A percentile compares a stretch with the other conserved stretches of the same genome.
These are phyloP conservation scores for Penicillium sp. DNA, from an alignment of 2,329 filamentous ascomycete genomes.

Conservation along the genomic window DNA sequence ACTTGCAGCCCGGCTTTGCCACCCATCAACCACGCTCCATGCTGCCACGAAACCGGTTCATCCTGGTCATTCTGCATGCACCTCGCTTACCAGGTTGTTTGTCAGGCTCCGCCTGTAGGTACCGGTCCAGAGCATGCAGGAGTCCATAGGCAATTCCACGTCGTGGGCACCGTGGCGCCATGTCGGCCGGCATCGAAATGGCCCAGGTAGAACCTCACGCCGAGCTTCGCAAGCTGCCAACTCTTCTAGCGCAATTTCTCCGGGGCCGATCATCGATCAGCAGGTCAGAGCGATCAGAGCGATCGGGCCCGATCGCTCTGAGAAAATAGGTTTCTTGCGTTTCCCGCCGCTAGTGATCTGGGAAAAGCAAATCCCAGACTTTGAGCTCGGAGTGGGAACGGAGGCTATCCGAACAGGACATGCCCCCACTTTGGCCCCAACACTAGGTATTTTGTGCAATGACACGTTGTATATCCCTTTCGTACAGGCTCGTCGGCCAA, in stretches of 20 bases:
- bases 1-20: slow-evolving; percentile 8
- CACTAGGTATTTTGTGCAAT: too few relatives aligned
- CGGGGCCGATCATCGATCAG: neutral
- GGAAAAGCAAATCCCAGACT: slow-evolving; percentile 13
- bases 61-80: slow-evolving; percentile 13
- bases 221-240: neutral
- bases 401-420: neutral
- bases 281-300: neutral
- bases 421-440: too few relatives aligned
- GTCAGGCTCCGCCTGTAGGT: slow-evolving; percentile 14
- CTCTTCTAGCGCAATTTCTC: neutral
- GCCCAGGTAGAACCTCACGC: neutral
- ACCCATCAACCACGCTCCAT: slow-evolving; percentile 17
- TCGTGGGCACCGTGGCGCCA: slow-evolving; percentile 9
- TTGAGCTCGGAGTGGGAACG: neutral
- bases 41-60: slow-evolving; percentile 5
- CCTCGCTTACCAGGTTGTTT: slow-evolving; percentile 2
- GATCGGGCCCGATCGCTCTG: slow-evolving; percentile 3
- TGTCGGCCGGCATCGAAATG: slow-evolving; percentile 14
- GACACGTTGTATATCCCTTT: too few relatives aligned
- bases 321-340: neutral
- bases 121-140: slow-evolving; percentile 11
- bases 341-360: neutral
- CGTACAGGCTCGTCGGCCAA: neutral
- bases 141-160: slow-evolving; percentile 7